A percentile compares a stretch with the other conserved stretches of the same genome.
Conservation (phyloP, 805 yeast species). For the Spathaspora boniae region DNA sequence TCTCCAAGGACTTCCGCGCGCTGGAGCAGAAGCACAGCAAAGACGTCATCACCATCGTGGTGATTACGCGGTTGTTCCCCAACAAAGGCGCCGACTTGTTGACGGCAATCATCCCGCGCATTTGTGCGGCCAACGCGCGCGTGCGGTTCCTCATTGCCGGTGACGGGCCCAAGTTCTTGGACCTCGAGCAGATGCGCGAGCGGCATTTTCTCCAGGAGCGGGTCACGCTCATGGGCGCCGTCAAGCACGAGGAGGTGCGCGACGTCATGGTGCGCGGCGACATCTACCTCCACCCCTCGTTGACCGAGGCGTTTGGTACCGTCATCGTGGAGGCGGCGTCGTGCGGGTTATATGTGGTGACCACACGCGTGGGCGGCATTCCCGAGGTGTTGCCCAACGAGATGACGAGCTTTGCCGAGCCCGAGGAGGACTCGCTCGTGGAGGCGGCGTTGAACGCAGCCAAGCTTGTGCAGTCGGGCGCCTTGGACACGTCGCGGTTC, state of each 20-base stretch:
- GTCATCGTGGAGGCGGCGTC: slow-evolving; percentile 97
- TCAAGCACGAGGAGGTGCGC: slow-evolving; percentile 88
- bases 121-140: slow-evolving; percentile 59
- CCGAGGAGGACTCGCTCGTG: slow-evolving; percentile 80
- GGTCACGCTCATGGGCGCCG: slow-evolving; percentile 80
- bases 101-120: slow-evolving; percentile 77
- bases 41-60: slow-evolving; percentile 71
- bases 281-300: slow-evolving; percentile 86
- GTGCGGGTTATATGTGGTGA: slow-evolving; percentile 89
- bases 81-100: slow-evolving; percentile 93
- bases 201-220: slow-evolving; percentile 79
- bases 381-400: slow-evolving; percentile 92
- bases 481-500: slow-evolving; percentile 69
- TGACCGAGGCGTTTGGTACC: slow-evolving; percentile 98
- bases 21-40: slow-evolving; percentile 11
- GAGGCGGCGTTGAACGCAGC: slow-evolving; percentile 73
- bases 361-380: slow-evolving; percentile 95
- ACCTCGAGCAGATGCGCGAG: slow-evolving; percentile 94
- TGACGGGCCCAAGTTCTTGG: slow-evolving; percentile 93
- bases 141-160: slow-evolving; percentile 90
- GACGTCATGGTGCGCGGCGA: slow-evolving; percentile 93
- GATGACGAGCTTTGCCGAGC: slow-evolving; percentile 89
- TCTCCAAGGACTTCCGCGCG: slow-evolving; percentile 65
- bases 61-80: slow-evolving; percentile 87
- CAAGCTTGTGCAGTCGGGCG: slow-evolving; percentile 47